phyloP scores from a whole-genome alignment of 1,284 basidiomycete species.

The Pisolithus thermaeus region DNA sequence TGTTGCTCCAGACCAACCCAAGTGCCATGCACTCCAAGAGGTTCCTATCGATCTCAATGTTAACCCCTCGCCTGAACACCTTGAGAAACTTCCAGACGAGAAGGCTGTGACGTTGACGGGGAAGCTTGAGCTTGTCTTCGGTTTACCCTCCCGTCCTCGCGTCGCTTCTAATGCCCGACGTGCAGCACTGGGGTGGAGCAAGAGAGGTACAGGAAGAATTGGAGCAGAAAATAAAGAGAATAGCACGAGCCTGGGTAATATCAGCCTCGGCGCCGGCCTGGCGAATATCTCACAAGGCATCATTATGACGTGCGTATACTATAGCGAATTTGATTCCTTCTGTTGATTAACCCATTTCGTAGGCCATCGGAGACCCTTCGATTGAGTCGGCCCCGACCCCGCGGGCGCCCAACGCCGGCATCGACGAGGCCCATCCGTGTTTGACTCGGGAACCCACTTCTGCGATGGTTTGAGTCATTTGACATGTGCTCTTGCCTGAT shows the following conservation, averaged over 20 bases:
- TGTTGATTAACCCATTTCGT: conserved; percentile 3
- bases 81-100: conserved; percentile 2
- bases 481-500: not conserved
- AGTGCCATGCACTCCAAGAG: conserved; percentile 17
- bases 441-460: conserved; percentile 6
- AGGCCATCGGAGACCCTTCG: conserved; percentile 59
- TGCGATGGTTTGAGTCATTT: not conserved
- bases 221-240: conserved; percentile 54
- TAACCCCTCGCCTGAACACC: not conserved
- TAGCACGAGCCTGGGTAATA: conserved; percentile 10
- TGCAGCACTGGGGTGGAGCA: conserved; percentile 54
- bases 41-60: conserved; percentile 22
- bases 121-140: conserved; percentile 34
- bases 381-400: conserved; percentile 52
- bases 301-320: conserved; percentile 48
- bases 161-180: conserved; percentile 52
- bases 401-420: conserved; percentile 23
- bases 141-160: conserved; percentile 42
- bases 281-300: conserved; percentile 32
- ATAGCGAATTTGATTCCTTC: conserved; percentile 1
- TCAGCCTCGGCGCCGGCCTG: not conserved
- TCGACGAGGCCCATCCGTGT: conserved; percentile 19
- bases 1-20: conserved; percentile 2
- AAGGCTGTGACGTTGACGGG: conserved; percentile 10
- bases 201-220: conserved; percentile 42